These are phyloP conservation scores for Dictyostelium brefeldianum DNA, from an alignment of 78 protist genomes.

Conservation along the genomic window DNA sequence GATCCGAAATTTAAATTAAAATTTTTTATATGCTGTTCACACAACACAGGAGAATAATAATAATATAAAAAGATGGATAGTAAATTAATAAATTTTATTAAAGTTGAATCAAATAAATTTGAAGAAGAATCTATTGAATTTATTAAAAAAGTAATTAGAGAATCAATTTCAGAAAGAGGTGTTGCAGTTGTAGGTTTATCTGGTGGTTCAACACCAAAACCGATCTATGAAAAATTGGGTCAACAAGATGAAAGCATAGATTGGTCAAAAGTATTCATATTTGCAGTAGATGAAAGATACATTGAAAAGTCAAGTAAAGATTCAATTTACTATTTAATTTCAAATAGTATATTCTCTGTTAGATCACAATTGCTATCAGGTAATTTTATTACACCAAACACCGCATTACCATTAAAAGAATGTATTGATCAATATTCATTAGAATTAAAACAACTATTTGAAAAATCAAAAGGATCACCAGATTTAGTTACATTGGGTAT, in stretches of 20 bases:
- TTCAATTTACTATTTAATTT: slow-evolving; percentile 39
- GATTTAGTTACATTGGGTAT: slow-evolving; percentile 56
- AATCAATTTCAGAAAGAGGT: slow-evolving; percentile 38
- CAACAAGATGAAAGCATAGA: not conserved
- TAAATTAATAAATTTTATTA: not conserved
- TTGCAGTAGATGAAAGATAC: slow-evolving; percentile 65
- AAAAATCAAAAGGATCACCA: not conserved
- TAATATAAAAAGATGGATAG: not conserved
- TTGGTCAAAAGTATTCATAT: slow-evolving; percentile 43
- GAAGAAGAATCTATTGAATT: slow-evolving; percentile 4
- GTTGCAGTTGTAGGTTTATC: slow-evolving; percentile 66
- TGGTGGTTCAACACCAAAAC: slow-evolving; percentile 79
- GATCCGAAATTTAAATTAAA: too few species aligned
- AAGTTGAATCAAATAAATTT: not conserved
- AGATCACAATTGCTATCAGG: not conserved
- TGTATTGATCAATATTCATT: slow-evolving; percentile 22
- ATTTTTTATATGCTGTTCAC: too few species aligned
- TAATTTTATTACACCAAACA: slow-evolving; percentile 43
- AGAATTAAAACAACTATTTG: not conserved
- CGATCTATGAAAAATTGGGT: slow-evolving; percentile 51
- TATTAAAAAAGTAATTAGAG: slow-evolving; percentile 24
- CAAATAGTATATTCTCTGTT: slow-evolving; percentile 12
- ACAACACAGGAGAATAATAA: too few species aligned
- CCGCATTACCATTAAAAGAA: slow-evolving; percentile 60
- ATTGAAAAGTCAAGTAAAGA: slow-evolving; percentile 42